Conservation (phyloP, 345 rosid species). For the Ceriops tagal region DNA sequence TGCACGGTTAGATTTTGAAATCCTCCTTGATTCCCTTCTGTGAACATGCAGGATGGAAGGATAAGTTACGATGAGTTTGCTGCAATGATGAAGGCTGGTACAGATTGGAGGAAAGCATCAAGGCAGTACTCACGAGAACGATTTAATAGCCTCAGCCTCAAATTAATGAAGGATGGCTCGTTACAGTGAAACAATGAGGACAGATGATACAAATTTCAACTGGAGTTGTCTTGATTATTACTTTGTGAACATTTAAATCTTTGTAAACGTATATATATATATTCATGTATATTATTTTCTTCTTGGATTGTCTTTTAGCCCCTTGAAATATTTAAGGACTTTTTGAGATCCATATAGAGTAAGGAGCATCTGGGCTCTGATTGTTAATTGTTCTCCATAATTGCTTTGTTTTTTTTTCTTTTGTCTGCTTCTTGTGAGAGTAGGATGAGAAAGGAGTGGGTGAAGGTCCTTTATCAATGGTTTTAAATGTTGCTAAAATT, state of each 20-base stretch:
- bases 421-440: not conserved
- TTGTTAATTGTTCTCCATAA: slow-evolving; percentile 1
- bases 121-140: slow-evolving; percentile 34
- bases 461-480: slow-evolving; percentile 4
- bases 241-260: not conserved
- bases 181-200: slow-evolving; percentile 25
- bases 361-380: slow-evolving; percentile 18
- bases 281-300: not conserved
- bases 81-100: slow-evolving; percentile 35
- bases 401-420: not conserved
- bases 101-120: slow-evolving; percentile 37
- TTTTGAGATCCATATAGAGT: slow-evolving; percentile 3
- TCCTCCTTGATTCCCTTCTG: not conserved
- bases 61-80: slow-evolving; percentile 33
- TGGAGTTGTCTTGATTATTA: slow-evolving; percentile 5
- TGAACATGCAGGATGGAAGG: slow-evolving; percentile 29
- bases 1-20: too few relatives aligned
- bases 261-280: too few relatives aligned
- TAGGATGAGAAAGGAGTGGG: slow-evolving; percentile 8
- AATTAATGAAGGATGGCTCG: slow-evolving; percentile 29
- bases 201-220: slow-evolving; percentile 22
- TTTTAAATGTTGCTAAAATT: slow-evolving; percentile 28
- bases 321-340: not conserved
- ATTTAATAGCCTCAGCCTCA: slow-evolving; percentile 28
- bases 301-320: not conserved